Base-by-base conservation (phyloP, 2,329 filamentous ascomycete genomes). In the Decorospora gaudefroyi region DNA sequence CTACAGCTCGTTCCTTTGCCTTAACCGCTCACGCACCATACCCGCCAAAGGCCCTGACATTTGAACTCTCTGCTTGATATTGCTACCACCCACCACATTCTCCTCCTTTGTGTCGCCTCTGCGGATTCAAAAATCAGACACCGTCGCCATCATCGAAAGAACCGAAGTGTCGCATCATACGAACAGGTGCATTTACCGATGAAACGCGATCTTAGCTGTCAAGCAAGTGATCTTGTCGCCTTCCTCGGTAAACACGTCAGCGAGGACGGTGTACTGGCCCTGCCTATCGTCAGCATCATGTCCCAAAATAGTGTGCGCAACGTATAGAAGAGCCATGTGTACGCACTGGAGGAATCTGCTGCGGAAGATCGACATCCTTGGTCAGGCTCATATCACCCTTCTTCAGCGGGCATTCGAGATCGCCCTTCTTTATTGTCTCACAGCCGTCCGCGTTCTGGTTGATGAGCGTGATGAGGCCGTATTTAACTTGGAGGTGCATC, bases 251-350 rank as follows among this genome's bases (percentile, higher is more conserved):
- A 83, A 86, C 34, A 95, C 92, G 67, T 97, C 88, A 28, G 92
- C 93, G 26, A 85, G 74, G 23, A 99, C 93, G 12, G 81, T 87
- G 79, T 96, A 99, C 65, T 84, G 91, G 68, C 91, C 93, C 90
- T 93, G 54, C 26, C 3, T 36, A 13, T 35, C 12, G 27, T 67
- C 47, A 64, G 55, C 37, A 32, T 29, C 4, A 7, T n/a, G 3
- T 21, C 10, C n/a, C n/a, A n/a, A n/a, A n/a, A n/a, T n/a, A n/a
- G n/a, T n/a, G n/a, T n/a, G n/a, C n/a, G 31, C 16, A 27, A 16
- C 27, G 7, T 15, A 9, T 4, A 10, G 18, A 5, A 32, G 16
- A 3, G n/a, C 16, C n/a, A 16, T 4, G 29, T 6, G 18, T 17
- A 80, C 88, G 62, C 82, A 95, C 91, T 47, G 89, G 87, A 68